Evolutionary conservation across 345 rosid genomes (phyloP), one percentile per base, ranked within the genome.

Genomic region (Euclidium syriacum): DNA sequence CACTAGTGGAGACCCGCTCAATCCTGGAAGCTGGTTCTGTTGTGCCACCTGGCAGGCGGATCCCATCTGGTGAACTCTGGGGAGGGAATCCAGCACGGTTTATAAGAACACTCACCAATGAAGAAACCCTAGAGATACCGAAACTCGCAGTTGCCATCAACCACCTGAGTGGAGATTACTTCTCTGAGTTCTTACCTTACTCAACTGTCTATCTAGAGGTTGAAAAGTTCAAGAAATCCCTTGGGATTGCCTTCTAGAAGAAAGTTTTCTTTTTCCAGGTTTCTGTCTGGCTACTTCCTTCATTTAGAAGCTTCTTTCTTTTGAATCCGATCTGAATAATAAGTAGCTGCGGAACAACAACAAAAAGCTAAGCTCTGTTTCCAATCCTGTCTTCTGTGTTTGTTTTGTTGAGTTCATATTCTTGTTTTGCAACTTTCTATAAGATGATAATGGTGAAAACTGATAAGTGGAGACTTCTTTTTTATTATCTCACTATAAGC

Each of bases 71-170:
- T 49, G 97, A 94, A 58, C 90, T 90, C 38, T 94, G 97, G 97
- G 96, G 96, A 32, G 99, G 99, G 40, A 94, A 94, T 76, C 99
- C 97, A 18, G 97, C 96, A 32, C 84, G 82, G 78, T 90, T 84
- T 65, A 86, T 90, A 22, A 75, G 99, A 64, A 71, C 85, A 1
- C 72, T 94, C 62, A 85, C 97, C 43, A 91, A 90, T 25, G 99
- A 87, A 73, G 99, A 87, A 77, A 90, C 86, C 12, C 40, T 87
- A 70, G 97, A 94, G 77, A 94, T 94, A 75, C 90, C 97, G 2
- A 90, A 94, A 72, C 96, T 94, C 39, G 95, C 99, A 3, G 97
- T 87, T 18, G 97, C 99, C 51, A 83, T 94, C 25, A 85, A 83
- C 43, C 95, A 94, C 79, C 79, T 83, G 36, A 90, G 97, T 73